A percentile compares a stretch with the other conserved stretches of the same genome.
Evolutionary conservation across 2,329 filamentous ascomycete species (phyloP).

Genomic region (Cladosporium sp.): DNA sequence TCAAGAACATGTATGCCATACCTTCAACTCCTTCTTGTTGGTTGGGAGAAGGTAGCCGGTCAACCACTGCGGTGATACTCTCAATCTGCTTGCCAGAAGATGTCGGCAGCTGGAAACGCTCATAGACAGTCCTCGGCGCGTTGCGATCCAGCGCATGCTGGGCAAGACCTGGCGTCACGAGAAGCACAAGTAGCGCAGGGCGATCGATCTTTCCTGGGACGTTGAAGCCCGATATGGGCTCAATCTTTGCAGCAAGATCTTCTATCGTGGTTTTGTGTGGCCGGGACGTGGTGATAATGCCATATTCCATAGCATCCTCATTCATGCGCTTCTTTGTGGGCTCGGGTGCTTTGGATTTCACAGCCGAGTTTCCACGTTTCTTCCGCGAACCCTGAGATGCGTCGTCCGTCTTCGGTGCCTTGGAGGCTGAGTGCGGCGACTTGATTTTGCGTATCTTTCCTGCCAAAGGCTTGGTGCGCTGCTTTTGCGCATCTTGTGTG

Average conservation of each 20-base stretch:
- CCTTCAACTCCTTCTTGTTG: slow-evolving; percentile 22
- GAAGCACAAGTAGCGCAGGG: slow-evolving; percentile 14
- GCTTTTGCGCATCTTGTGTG: no score
- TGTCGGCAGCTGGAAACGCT: slow-evolving; percentile 17
- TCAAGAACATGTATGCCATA: slow-evolving; percentile 22
- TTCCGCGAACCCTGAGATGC: no score
- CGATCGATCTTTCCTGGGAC: neutral
- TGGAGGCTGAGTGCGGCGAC: no score
- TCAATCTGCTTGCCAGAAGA: slow-evolving; percentile 17
- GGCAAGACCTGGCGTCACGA: slow-evolving; percentile 23
- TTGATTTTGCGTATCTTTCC: no score
- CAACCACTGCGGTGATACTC: slow-evolving; percentile 28
- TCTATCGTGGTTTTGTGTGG: slow-evolving; percentile 11
- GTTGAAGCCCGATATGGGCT: neutral
- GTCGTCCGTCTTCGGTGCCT: no score
- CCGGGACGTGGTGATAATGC: slow-evolving; percentile 12
- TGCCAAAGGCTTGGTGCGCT: no score
- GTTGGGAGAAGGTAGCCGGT: slow-evolving; percentile 21
- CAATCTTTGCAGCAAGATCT: slow-evolving; percentile 10
- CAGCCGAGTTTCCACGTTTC: no score
- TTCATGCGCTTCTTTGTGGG: neutral
- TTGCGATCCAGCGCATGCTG: slow-evolving; percentile 21
- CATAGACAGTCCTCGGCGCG: slow-evolving; percentile 14
- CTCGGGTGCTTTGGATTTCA: no score
- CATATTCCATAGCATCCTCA: neutral